These are phyloP conservation scores for Cryphonectria naterciae DNA, from an alignment of 2,329 filamentous ascomycete genomes.

Conservation along the genomic window DNA sequence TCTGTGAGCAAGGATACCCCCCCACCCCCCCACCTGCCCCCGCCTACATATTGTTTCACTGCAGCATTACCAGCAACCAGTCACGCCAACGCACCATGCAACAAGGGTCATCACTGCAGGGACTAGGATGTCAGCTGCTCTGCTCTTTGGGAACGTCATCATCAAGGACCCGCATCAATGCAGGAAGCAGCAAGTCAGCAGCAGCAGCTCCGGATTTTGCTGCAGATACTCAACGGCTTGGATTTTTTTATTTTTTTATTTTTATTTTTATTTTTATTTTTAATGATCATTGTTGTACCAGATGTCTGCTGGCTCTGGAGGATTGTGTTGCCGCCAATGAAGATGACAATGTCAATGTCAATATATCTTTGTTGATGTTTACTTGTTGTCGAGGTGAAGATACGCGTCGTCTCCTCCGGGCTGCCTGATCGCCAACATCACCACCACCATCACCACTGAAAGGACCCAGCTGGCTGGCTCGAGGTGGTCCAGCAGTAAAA, in stretches of 20 bases:
- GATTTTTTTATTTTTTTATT: not conserved
- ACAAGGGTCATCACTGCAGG: not conserved
- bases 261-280: too few relatives aligned
- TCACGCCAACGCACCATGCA: not conserved
- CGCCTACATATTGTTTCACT: not conserved
- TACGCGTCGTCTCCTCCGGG: not conserved
- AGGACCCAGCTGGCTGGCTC: not conserved
- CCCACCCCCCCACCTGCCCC: not conserved
- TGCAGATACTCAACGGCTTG: not conserved
- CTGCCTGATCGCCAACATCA: not conserved
- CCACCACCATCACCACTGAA: not conserved
- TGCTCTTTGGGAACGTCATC: slow-evolving; percentile 8
- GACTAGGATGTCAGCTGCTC: not conserved
- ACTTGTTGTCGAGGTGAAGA: not conserved
- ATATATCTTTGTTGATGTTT: not conserved
- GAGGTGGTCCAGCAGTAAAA: not conserved
- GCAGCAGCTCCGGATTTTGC: not conserved
- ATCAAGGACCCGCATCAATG: slow-evolving; percentile 1
- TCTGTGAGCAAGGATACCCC: not conserved
- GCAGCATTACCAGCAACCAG: not conserved
- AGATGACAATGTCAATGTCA: not conserved
- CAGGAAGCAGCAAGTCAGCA: not conserved
- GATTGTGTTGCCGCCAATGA: not conserved
- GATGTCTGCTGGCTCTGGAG: not conserved
- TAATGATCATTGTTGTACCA: not conserved